Base-by-base conservation (phyloP, 306 rosid genomes). In the Cicer cuneatum region DNA sequence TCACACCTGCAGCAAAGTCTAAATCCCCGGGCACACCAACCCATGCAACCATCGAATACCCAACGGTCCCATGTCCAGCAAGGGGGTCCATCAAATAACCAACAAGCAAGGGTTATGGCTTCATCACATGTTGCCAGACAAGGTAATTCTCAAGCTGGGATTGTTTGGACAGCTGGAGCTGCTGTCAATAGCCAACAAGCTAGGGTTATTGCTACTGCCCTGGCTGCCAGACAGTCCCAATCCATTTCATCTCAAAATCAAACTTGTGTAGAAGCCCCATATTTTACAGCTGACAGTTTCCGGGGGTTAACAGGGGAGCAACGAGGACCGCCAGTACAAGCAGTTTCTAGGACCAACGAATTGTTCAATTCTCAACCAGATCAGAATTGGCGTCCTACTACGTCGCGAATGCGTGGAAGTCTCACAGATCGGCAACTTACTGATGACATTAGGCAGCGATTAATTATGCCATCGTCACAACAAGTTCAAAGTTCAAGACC, bases 341-440 rank as follows among this genome's bases (percentile, higher is more conserved):
- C 96, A 51, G 83, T 83, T 67, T 58, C 87, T 47, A 67, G 85
- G 73, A 38, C 87, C 10, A 83, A 82, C 19, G 83, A 75, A 60
- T 49, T 42, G 43, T 63, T 57, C 46, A 83, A 82, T 40, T 16
- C 38, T 11, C 78, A 68, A 54, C 47, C 87, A 8, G 96, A 87
- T 56, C 89, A 83, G 71, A 78, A 82, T 43, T 85, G 93, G 93
- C 86, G 67, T 52, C 93, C 97, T 39, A 13, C 97, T 39, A 13
- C 85, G 5, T 82, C 85, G 19, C 84, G 92, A 78, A 92, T 95
- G 99, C 96, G 98, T 16, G 98, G 99, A 63, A 90, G 96, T 80
- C 86, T 95, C 9, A 7, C 85, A 2, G 90, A 90, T 63, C 86
- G 47, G 75, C 82, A 47, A n/a, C 80, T 41, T 46, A 42, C 82